phyloP scores from a whole-genome alignment of 495 filamentous ascomycete genomes.

The Penicillium pulvis region DNA sequence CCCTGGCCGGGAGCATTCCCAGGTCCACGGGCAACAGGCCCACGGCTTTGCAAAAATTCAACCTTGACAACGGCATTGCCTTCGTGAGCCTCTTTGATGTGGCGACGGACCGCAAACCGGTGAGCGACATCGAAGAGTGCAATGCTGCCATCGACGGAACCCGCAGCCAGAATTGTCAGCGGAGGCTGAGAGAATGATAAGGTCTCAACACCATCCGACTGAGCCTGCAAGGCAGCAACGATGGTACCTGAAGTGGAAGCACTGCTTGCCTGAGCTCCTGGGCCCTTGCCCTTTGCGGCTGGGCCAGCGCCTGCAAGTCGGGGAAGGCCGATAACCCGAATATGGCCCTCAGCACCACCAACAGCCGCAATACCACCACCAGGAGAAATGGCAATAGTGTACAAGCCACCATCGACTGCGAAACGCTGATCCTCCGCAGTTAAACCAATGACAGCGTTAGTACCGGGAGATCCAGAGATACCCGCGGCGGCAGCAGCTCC shows the following conservation, averaged over 20 bases:
- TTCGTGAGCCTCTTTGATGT: constrained; percentile 78
- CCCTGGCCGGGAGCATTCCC: constrained; percentile 32
- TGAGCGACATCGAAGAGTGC: constrained; percentile 83
- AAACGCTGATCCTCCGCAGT: constrained; percentile 86
- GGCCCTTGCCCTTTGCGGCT: constrained; percentile 38
- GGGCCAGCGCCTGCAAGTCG: constrained; percentile 52
- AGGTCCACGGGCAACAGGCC: constrained; percentile 27
- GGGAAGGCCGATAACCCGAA: constrained; percentile 83
- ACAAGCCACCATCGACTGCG: constrained; percentile 86
- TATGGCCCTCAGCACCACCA: constrained; percentile 82
- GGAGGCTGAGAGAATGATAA: constrained; percentile 78
- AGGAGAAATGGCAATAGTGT: constrained; percentile 80
- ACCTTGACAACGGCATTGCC: constrained; percentile 86
- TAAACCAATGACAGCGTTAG: constrained; percentile 75
- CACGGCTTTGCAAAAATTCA: constrained; percentile 68
- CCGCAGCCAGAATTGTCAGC: constrained; percentile 78
- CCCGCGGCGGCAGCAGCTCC: constrained; percentile 77
- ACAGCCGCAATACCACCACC: constrained; percentile 76
- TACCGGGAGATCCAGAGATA: constrained; percentile 65
- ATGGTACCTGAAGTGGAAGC: constrained; percentile 76
- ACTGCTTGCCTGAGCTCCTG: constrained; percentile 36
- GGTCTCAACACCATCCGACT: constrained; percentile 81
- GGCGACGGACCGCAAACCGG: constrained; percentile 76
- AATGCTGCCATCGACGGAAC: constrained; percentile 88
- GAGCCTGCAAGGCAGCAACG: constrained; percentile 68